Evolutionary conservation across 495 filamentous ascomycete species (phyloP), one percentile per base, ranked within the genome.

Genomic region (Annulohypoxylon nitens): DNA sequence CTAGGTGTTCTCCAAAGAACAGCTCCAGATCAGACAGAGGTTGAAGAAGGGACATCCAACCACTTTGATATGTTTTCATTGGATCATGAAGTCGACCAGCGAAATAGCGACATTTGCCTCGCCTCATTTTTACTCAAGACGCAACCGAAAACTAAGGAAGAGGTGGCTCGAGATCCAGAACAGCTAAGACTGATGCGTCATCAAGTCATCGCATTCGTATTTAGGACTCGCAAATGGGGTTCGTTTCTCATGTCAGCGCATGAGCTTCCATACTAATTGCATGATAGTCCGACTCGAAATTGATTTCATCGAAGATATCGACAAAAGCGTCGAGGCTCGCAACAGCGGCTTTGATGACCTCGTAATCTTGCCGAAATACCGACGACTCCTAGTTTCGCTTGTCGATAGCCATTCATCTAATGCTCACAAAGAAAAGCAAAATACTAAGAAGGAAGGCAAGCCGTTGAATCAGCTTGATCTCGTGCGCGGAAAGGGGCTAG

Each of bases 321-420:
- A 67, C 47, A 51, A 53, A 53, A 57, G 61, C 30, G 37, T 26
- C 45, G 53, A 45, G 26, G 53, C 57, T 12, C 57, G 70, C 64
- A 20, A 70, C 50, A 25, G 70, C 62, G 53, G 78, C 51, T 84
- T 80, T 53, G 58, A 79, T 3, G 61, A 70, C 9, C 73, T 84
- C 1, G 75, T 83, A 3, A 74, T 85, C 34, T 74, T 39, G 33
- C 78, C 7, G 12, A 74, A 16, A 69, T 73, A 82, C 55, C 71
- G 78, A 43, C 48, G 71, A n/a, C 72, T 83, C 33, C 76, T 84
- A 14, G 63, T 78, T 10, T 76, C 80, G 1, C 76, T 83, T 14
- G 76, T 83, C 2, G 76, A 78, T 36, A 76, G 76, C 41, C 80
- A 82, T 50, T 76, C 77, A 16, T 78, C 78, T 45, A 73, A 78